Conservation (phyloP, 805 yeast genomes). For the Saccharomyces jurei region DNA sequence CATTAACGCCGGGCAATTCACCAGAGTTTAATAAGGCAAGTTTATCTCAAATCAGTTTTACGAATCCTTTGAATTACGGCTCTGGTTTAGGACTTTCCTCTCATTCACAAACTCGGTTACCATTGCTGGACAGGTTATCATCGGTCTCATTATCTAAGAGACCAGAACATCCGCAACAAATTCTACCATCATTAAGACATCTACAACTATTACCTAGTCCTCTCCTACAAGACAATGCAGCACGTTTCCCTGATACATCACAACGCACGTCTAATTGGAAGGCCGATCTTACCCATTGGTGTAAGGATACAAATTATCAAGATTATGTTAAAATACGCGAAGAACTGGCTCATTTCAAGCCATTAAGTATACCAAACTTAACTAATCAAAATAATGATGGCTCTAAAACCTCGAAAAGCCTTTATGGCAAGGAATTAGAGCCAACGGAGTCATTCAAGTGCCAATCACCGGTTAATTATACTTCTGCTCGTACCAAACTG, state of each 20-base stretch:
- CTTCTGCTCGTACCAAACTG: conserved; percentile 7
- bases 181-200: conserved; percentile 28
- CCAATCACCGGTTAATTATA: neutral
- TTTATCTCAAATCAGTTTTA: neutral
- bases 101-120: conserved; percentile 1
- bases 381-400: neutral
- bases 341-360: conserved; percentile 9
- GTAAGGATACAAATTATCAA: conserved; percentile 27
- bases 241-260: conserved; percentile 30
- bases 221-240: conserved; percentile 24
- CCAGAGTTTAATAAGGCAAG: conserved; percentile 14
- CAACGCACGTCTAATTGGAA: conserved; percentile 27
- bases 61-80: neutral
- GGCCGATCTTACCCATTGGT: conserved; percentile 27
- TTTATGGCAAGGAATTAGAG: neutral
- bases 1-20: conserved; percentile 20
- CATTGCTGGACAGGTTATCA: neutral
- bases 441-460: neutral
- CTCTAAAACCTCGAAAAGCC: neutral
- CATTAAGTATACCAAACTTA: neutral
- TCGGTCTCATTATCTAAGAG: neutral
- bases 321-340: conserved; percentile 23
- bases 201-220: conserved; percentile 27
- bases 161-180: neutral
- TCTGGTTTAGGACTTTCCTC: neutral